Evolutionary conservation across 73 alveolate species (phyloP).

Genomic region (Tetrahymena malaccensis): DNA sequence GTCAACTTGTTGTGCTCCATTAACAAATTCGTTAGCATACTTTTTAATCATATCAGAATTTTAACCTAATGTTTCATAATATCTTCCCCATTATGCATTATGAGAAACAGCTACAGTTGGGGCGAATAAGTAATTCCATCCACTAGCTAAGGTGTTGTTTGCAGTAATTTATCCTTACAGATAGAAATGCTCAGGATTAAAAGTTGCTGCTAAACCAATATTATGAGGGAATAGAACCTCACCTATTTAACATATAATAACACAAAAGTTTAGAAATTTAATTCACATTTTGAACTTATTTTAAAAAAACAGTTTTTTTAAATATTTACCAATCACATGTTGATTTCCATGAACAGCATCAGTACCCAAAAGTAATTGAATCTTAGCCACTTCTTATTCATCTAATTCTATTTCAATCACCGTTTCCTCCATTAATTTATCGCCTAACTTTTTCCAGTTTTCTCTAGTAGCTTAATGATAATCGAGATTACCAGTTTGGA

Average conservation of each 20-base stretch:
- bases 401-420: background rate
- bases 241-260: background rate
- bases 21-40: slow-evolving; percentile 23
- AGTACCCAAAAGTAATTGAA: slow-evolving; percentile 41
- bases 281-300: too few relatives aligned
- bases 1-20: slow-evolving; percentile 3
- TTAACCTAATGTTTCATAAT: slow-evolving; percentile 39
- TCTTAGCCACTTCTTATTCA: background rate
- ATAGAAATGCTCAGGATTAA: slow-evolving; percentile 1
- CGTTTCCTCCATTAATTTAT: background rate
- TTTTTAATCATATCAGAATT: background rate
- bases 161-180: slow-evolving; percentile 23
- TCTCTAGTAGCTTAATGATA: slow-evolving; percentile 1
- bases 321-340: slow-evolving; percentile 28
- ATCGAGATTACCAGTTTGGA: background rate
- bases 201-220: slow-evolving; percentile 51
- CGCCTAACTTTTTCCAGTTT: slow-evolving; percentile 38
- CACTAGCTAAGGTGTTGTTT: slow-evolving; percentile 20
- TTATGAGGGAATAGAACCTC: slow-evolving; percentile 42
- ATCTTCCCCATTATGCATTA: slow-evolving; percentile 52
- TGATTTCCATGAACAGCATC: slow-evolving; percentile 60
- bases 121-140: slow-evolving; percentile 39
- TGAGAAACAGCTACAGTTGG: slow-evolving; percentile 57
- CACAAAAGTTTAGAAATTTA: background rate
- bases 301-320: too few relatives aligned